phyloP scores from a whole-genome alignment of 495 filamentous ascomycete species.

The Podospora fimiseda region DNA sequence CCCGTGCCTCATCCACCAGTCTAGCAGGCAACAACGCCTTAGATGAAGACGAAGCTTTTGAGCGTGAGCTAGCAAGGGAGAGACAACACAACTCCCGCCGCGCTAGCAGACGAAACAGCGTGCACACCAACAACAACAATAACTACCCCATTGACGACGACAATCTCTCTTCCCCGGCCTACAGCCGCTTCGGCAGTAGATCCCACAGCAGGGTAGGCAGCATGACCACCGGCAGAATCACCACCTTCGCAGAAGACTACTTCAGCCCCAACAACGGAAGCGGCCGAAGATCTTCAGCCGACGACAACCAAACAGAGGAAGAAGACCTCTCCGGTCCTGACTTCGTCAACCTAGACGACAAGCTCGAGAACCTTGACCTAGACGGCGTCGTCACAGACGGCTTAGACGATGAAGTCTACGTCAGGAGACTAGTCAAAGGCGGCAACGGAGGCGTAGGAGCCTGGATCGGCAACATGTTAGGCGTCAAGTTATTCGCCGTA shows the following conservation, averaged over 20 bases:
- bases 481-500: slow-evolving; percentile 72
- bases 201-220: slow-evolving; percentile 35
- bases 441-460: slow-evolving; percentile 63
- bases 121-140: too few species aligned
- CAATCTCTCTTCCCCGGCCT: slow-evolving; percentile 25
- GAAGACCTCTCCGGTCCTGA: slow-evolving; percentile 48
- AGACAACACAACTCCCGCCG: neutral
- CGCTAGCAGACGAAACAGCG: slow-evolving; percentile 27
- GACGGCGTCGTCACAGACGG: slow-evolving; percentile 27
- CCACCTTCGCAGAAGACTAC: slow-evolving; percentile 21
- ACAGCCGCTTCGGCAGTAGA: slow-evolving; percentile 39
- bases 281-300: neutral
- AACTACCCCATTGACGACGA: slow-evolving; percentile 22
- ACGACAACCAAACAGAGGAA: too few species aligned
- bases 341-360: slow-evolving; percentile 52
- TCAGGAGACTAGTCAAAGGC: slow-evolving; percentile 49
- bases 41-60: slow-evolving; percentile 42
- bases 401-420: slow-evolving; percentile 46
- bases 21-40: slow-evolving; percentile 42
- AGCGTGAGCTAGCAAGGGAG: slow-evolving; percentile 37
- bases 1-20: slow-evolving; percentile 65
- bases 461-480: slow-evolving; percentile 68
- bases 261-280: slow-evolving; percentile 5
- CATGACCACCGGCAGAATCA: slow-evolving; percentile 30
- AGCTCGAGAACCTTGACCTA: slow-evolving; percentile 34